Evolutionary conservation across 495 filamentous ascomycete species (phyloP), one percentile per base, ranked within the genome.

Genomic region (Penicillium diatomitis): DNA sequence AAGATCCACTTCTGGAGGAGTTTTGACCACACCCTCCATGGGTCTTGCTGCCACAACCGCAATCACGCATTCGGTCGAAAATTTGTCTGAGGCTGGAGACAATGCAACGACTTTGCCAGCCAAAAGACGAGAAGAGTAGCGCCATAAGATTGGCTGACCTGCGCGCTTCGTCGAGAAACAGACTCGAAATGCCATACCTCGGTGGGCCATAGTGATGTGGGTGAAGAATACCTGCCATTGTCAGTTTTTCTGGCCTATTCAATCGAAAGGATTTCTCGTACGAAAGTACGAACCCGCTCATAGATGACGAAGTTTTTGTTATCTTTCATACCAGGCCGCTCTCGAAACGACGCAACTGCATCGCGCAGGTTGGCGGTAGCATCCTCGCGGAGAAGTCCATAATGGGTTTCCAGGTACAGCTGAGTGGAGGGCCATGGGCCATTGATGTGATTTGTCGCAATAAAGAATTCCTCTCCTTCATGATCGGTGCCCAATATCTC

Each of bases 1-100:
- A 3, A 95, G 70, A 49, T 95, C 87, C 6, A 96, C 76, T 47
- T 86, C 76, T 0, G 84, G 83, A 10, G 87, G 85, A 34, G 77
- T 79, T 34, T 76, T 66, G 28, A 83, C 71, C 0, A 92, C 69
- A 0, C 75, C 75, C 28, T 71, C 71, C 2, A 84, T 65, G 0
- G 84, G 81, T 6, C 88, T 72, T 6, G 87, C 85, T 29, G 85
- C 88, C 32, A 96, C 74, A 30, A 83, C 72, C 5, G 85, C 90
- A 8, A 92, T 65, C 32, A 82, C 76, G 56, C 87, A 89, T 33
- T 81, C 77, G 0, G 53, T 79, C 41, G 69, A 59, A 56, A 95
- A 92, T 10, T 64, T 65, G 55, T 95, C 86, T 0, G 72, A 48
- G 2, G 65, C 70, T 0, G 85, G 79, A 1, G 82, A 82, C 2